Conservation (phyloP, 1,284 basidiomycete genomes). For the Rhodotorula glutinis region DNA sequence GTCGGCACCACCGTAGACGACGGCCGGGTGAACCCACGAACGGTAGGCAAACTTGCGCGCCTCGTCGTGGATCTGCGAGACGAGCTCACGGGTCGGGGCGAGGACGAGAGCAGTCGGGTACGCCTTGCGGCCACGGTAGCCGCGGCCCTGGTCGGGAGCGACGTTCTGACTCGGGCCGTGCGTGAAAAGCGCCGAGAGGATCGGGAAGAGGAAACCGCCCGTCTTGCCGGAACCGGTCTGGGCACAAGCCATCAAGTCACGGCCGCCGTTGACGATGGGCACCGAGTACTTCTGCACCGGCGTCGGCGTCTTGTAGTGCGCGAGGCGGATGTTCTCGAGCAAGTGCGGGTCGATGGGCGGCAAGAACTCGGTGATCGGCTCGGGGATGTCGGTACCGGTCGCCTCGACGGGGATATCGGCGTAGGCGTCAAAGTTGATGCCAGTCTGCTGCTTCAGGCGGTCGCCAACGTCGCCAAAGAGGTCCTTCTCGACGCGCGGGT, state of each 20-base stretch:
- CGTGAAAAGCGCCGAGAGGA: slow-evolving; percentile 88
- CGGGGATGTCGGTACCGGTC: slow-evolving; percentile 90
- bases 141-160: slow-evolving; percentile 53
- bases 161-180: slow-evolving; percentile 72
- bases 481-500: slow-evolving; percentile 87
- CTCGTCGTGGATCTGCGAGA: slow-evolving; percentile 99
- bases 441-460: slow-evolving; percentile 66
- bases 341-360: slow-evolving; percentile 90
- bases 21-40: slow-evolving; percentile 97
- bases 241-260: slow-evolving; percentile 99
- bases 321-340: slow-evolving; percentile 88
- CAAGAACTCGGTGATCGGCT: slow-evolving; percentile 83
- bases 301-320: slow-evolving; percentile 91
- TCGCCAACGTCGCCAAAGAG: slow-evolving; percentile 89
- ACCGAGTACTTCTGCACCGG: slow-evolving; percentile 99
- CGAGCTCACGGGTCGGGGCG: slow-evolving; percentile 96
- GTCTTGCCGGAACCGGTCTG: slow-evolving; percentile 99
- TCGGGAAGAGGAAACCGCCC: slow-evolving; percentile 98
- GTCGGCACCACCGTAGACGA: slow-evolving; percentile 98
- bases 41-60: slow-evolving; percentile 99
- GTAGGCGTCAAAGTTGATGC: slow-evolving; percentile 99
- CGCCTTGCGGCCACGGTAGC: slow-evolving; percentile 78
- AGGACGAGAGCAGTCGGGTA: slow-evolving; percentile 95
- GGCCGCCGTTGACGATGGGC: slow-evolving; percentile 83
- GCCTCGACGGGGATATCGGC: slow-evolving; percentile 99